phyloP scores from a whole-genome alignment of 2,329 filamentous ascomycete species.

The Calonectria honghensis region DNA sequence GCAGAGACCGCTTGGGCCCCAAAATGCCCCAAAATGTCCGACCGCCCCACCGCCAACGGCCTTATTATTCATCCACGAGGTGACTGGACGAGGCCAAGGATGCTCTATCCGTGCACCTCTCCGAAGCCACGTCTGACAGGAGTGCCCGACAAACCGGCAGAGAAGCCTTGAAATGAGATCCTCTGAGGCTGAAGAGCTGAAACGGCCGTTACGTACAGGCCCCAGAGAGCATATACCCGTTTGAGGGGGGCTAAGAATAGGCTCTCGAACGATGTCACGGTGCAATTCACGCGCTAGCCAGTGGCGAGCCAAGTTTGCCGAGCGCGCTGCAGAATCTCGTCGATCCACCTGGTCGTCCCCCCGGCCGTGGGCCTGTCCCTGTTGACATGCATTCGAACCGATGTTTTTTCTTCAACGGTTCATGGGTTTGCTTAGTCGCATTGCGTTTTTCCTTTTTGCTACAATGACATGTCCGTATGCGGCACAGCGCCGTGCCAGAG shows the following conservation, averaged over 20 bases:
- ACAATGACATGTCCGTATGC: constrained; percentile 9
- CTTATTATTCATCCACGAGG: constrained; percentile 16
- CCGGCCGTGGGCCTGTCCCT: neutral
- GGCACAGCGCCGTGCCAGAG: constrained; percentile 18
- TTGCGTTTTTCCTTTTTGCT: constrained; percentile 3
- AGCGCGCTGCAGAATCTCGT: constrained; percentile 1
- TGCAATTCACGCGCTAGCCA: constrained; percentile 25
- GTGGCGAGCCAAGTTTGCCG: constrained; percentile 20
- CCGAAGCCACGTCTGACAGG: constrained; percentile 21
- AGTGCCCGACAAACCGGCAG: constrained; percentile 7
- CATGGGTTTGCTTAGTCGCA: neutral
- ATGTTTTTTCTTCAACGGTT: constrained; percentile 19
- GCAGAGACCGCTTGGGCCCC: constrained; percentile 13
- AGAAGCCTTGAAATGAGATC: constrained; percentile 13
- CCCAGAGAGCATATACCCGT: constrained; percentile 5
- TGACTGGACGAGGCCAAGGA: constrained; percentile 22
- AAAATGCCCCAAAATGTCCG: neutral
- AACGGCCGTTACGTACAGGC: constrained; percentile 25
- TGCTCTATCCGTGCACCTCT: constrained; percentile 12
- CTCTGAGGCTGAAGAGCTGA: constrained; percentile 39
- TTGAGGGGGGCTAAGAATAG: constrained; percentile 20
- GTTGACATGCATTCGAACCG: constrained; percentile 13
- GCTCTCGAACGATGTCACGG: constrained; percentile 4
- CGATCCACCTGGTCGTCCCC: neutral
- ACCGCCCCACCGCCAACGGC: constrained; percentile 15